Evolutionary conservation across 306 rosid genomes (phyloP).

Genomic region (Dicorynia guianensis): DNA sequence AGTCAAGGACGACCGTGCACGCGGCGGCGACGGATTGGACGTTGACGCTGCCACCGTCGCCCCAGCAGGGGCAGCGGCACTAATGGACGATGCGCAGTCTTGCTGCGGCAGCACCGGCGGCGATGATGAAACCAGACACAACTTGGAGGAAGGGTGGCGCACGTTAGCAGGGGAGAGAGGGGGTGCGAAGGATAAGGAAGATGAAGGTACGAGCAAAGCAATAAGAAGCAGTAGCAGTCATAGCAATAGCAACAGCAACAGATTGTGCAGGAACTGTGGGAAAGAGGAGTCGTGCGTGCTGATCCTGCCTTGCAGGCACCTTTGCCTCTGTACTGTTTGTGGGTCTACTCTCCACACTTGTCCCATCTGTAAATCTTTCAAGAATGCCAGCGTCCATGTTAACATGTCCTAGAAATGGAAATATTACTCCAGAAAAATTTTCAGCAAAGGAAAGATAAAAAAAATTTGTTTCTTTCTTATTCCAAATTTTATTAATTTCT

Average conservation of each 20-base stretch:
- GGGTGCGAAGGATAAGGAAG: constrained; percentile 33
- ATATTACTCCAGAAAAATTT: not conserved
- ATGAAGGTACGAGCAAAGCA: not conserved
- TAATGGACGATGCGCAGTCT: constrained; percentile 57
- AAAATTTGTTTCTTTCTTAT: not conserved
- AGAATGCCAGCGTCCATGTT: constrained; percentile 70
- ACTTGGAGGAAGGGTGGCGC: constrained; percentile 42
- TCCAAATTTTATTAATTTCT: not conserved
- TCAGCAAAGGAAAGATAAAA: not conserved
- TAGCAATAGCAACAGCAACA: not conserved
- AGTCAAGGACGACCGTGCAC: constrained; percentile 33
- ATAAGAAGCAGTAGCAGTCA: not conserved
- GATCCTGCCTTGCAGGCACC: constrained; percentile 87
- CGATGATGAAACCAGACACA: not conserved
- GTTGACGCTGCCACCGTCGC: not conserved
- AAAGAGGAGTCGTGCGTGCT: constrained; percentile 78
- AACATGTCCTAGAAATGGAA: constrained; percentile 46
- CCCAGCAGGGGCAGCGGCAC: not conserved
- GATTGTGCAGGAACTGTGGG: constrained; percentile 80
- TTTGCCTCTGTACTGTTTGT: constrained; percentile 74
- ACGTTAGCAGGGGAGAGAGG: not conserved
- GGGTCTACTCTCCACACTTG: constrained; percentile 68
- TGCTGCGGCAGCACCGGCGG: constrained; percentile 64
- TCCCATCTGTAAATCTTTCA: constrained; percentile 81
- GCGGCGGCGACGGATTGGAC: constrained; percentile 22